A percentile compares a stretch with the other conserved stretches of the same genome.
phyloP scores from a whole-genome alignment of 2,329 filamentous ascomycete genomes.

The Penicillium sp. region DNA sequence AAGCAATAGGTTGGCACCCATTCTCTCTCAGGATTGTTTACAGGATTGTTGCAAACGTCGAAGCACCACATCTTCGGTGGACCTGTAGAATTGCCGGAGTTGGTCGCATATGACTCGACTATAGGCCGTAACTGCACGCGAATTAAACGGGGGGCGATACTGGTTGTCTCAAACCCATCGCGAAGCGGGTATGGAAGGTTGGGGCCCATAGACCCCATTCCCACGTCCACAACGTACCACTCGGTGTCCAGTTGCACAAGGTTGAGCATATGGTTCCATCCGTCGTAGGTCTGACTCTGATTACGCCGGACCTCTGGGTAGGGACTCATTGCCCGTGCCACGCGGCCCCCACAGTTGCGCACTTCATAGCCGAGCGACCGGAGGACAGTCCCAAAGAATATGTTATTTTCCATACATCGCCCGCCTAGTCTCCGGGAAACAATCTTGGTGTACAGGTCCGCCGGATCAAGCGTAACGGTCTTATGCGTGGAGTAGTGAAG shows the following conservation, averaged over 20 bases:
- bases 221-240: constrained; percentile 37
- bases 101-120: constrained; percentile 10
- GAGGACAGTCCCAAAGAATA: constrained; percentile 54
- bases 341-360: constrained; percentile 12
- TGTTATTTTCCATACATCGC: constrained; percentile 62
- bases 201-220: constrained; percentile 32
- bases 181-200: constrained; percentile 29
- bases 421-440: constrained; percentile 46
- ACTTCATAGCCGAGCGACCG: constrained; percentile 51
- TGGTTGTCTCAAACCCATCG: constrained; percentile 33
- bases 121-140: constrained; percentile 16
- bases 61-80: constrained; percentile 61
- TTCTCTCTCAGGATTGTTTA: constrained; percentile 23
- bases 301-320: constrained; percentile 15
- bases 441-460: constrained; percentile 56
- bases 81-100: constrained; percentile 17
- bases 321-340: constrained; percentile 12
- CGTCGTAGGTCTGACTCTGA: neutral
- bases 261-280: constrained; percentile 59
- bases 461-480: constrained; percentile 48
- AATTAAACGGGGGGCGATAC: constrained; percentile 9
- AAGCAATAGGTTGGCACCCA: constrained; percentile 68
- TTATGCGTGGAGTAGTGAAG: constrained; percentile 53
- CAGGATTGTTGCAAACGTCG: constrained; percentile 55
- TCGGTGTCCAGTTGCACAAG: constrained; percentile 58